phyloP scores from a whole-genome alignment of 2,329 filamentous ascomycete genomes.

The Celoporthe dispersa region DNA sequence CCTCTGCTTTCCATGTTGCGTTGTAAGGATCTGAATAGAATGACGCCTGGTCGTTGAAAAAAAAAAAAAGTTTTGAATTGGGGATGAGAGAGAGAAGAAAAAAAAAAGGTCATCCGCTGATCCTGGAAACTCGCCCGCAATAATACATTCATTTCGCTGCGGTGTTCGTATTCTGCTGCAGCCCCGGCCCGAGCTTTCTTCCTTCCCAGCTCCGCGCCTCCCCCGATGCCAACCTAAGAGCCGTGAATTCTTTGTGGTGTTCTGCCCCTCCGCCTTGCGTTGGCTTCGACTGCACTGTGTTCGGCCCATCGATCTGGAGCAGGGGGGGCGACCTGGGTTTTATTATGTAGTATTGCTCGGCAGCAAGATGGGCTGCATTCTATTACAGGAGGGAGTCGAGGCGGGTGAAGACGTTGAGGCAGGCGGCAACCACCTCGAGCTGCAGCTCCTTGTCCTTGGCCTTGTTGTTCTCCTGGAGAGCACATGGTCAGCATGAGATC shows the following conservation, averaged over 20 bases:
- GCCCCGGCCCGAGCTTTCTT: background rate
- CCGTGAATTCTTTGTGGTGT: background rate
- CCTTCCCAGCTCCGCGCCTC: background rate
- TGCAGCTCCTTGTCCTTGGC: conserved; percentile 94
- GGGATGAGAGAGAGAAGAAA: background rate
- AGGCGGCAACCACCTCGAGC: conserved; percentile 95
- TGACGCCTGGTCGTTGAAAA: conserved; percentile 20
- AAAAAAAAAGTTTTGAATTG: conserved; percentile 2
- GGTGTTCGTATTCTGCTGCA: background rate
- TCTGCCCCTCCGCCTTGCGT: background rate
- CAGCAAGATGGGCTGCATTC: background rate
- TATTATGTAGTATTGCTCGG: conserved; percentile 21
- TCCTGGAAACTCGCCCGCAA: conserved; percentile 9
- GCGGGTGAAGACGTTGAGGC: conserved; percentile 94
- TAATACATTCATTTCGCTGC: conserved; percentile 8
- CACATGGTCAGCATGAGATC: conserved; percentile 1
- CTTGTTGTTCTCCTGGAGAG: conserved; percentile 71
- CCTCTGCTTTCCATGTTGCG: conserved; percentile 1
- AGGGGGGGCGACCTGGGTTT: conserved; percentile 2
- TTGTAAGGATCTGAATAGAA: conserved; percentile 4
- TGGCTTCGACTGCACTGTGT: background rate
- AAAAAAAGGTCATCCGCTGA: conserved; percentile 6
- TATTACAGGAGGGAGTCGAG: conserved; percentile 89
- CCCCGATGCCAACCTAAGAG: too few relatives aligned
- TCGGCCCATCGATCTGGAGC: background rate